Percentiles rank a stretch among this genome's conserved stretches.
Evolutionary conservation across 805 yeast genomes (phyloP).

Genomic region (Kodamaea restingae): DNA sequence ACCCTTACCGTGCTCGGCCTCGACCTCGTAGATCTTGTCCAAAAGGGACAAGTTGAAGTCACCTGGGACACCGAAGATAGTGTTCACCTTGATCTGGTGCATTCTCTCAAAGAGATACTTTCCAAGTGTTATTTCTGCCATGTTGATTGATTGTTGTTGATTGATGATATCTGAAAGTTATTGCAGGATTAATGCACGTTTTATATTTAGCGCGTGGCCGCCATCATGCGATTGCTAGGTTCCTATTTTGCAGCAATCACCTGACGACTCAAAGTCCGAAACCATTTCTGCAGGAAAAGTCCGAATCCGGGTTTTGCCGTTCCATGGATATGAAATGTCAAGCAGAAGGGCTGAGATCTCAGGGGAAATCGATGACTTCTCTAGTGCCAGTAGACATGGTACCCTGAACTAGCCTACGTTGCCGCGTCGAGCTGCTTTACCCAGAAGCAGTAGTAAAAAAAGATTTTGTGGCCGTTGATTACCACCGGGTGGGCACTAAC

Average conservation of each 20-base stretch:
- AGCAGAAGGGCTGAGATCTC: too few species aligned
- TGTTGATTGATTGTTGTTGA: conserved; percentile 6
- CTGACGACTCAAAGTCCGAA: conserved; percentile 4
- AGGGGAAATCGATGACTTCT: too few species aligned
- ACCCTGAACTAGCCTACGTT: too few species aligned
- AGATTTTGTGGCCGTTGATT: background rate
- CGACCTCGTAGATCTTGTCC: conserved; percentile 31
- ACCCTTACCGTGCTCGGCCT: conserved; percentile 13
- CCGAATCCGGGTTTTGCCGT: conserved; percentile 3
- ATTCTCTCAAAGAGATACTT: conserved; percentile 32
- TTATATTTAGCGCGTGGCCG: conserved; percentile 2
- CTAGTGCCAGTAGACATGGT: too few species aligned
- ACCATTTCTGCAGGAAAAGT: background rate
- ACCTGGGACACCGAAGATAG: conserved; percentile 34
- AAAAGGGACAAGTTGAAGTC: conserved; percentile 32
- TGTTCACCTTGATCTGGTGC: conserved; percentile 26
- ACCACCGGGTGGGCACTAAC: too few species aligned
- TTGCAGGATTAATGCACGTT: background rate
- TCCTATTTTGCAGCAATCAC: conserved; percentile 4
- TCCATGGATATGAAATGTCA: background rate
- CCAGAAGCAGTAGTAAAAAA: too few species aligned
- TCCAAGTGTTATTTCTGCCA: conserved; percentile 29
- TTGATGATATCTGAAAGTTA: background rate
- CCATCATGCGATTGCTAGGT: conserved; percentile 6
- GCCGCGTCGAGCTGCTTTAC: too few species aligned